phyloP scores from a whole-genome alignment of 768 basidiomycete genomes.

The Rhodotorula kratochvilovae region DNA sequence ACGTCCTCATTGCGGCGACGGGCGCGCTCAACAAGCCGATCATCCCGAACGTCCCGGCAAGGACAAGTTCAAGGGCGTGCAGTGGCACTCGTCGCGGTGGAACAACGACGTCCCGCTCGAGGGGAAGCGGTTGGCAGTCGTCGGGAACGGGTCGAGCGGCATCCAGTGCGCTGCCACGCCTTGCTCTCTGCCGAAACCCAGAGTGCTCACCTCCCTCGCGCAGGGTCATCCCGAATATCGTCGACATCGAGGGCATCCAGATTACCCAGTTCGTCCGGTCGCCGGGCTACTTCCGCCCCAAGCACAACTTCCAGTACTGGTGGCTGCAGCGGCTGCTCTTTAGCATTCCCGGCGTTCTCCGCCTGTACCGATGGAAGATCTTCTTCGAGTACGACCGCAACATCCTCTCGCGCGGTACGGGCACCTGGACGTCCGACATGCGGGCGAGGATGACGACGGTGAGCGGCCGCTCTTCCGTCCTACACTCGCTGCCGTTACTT shows the following conservation, averaged over 20 bases:
- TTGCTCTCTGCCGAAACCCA: not conserved
- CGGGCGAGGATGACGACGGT: conserved; percentile 4
- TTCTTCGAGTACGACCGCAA: conserved; percentile 35
- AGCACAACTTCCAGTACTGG: conserved; percentile 29
- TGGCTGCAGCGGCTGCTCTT: conserved; percentile 20
- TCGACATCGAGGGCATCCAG: conserved; percentile 37
- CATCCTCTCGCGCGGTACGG: conserved; percentile 17
- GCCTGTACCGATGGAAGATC: conserved; percentile 32
- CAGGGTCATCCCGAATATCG: conserved; percentile 42
- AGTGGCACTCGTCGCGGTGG: conserved; percentile 61
- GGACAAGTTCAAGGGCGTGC: conserved; percentile 54
- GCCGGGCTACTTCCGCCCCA: conserved; percentile 20
- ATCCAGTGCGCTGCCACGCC: conserved; percentile 49
- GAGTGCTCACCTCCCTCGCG: not conserved
- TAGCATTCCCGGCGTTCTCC: conserved; percentile 23
- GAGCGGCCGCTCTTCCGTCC: not conserved
- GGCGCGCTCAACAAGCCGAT: conserved; percentile 54
- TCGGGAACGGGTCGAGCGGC: conserved; percentile 64
- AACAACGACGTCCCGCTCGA: conserved; percentile 55
- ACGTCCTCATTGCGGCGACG: conserved; percentile 54
- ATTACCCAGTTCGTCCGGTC: conserved; percentile 51
- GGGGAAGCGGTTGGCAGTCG: conserved; percentile 59
- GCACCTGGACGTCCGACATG: conserved; percentile 6
- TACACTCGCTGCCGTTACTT: too few species aligned
- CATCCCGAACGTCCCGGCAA: conserved; percentile 53